phyloP scores from a whole-genome alignment of 108 stramenopile species.

The Skeletonema tropicum region DNA sequence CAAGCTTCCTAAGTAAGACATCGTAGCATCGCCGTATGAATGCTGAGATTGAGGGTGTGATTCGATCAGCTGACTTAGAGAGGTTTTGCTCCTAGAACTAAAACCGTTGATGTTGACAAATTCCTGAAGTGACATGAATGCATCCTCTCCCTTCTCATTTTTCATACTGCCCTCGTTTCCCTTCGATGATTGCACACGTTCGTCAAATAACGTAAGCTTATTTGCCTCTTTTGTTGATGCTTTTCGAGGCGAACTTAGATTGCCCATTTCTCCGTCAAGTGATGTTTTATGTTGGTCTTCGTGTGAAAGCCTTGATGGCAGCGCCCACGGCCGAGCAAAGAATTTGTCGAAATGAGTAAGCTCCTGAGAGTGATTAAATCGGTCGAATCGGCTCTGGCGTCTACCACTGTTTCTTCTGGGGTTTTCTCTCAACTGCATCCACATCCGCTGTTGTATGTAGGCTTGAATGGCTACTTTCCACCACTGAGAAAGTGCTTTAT shows the following conservation, averaged over 20 bases:
- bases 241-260: conserved; percentile 26
- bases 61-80: conserved; percentile 45
- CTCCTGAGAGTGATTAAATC: conserved; percentile 54
- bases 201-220: conserved; percentile 34
- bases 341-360: conserved; percentile 62
- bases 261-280: conserved; percentile 54
- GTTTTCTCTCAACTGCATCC: conserved; percentile 75
- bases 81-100: conserved; percentile 30
- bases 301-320: conserved; percentile 77
- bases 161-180: conserved; percentile 3
- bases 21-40: not conserved
- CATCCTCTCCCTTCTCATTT: conserved; percentile 9
- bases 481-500: conserved; percentile 69
- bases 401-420: conserved; percentile 18
- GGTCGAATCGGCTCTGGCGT: conserved; percentile 60
- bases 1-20: conserved; percentile 39
- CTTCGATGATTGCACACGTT: conserved; percentile 43
- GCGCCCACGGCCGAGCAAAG: conserved; percentile 73
- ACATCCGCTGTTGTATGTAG: conserved; percentile 82
- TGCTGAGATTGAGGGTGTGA: conserved; percentile 19
- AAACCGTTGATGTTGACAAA: conserved; percentile 46
- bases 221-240: conserved; percentile 23
- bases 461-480: conserved; percentile 78
- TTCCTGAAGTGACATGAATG: conserved; percentile 25
- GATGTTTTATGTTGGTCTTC: conserved; percentile 63